Evolutionary conservation across 306 rosid genomes (phyloP).

Genomic region (Cajanus cajan): DNA sequence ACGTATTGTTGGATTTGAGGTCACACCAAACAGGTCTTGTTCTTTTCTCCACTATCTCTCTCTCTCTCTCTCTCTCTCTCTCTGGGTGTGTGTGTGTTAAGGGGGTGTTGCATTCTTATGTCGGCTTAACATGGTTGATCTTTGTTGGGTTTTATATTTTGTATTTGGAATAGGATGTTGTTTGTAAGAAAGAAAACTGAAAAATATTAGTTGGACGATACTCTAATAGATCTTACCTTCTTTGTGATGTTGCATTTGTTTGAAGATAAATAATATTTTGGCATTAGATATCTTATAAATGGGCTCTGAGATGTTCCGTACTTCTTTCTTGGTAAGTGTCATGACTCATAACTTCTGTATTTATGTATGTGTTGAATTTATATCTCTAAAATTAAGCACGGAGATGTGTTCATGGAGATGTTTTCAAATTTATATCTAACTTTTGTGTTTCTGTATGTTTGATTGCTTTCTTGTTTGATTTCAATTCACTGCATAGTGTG

Average conservation of each 20-base stretch:
- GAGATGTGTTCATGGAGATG: no score
- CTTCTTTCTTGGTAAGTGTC: not conserved
- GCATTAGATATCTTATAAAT: conserved; percentile 1
- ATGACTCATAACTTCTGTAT: not conserved
- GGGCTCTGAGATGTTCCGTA: conserved; percentile 12
- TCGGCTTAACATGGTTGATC: not conserved
- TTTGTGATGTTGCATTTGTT: not conserved
- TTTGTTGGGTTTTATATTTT: conserved; percentile 7
- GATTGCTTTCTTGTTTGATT: conserved; percentile 19
- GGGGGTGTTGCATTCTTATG: not conserved
- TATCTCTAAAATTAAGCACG: conserved; percentile 13
- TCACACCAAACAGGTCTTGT: conserved; percentile 85
- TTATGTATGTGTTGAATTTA: not conserved
- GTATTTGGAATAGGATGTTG: conserved; percentile 16
- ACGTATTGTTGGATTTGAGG: conserved; percentile 98
- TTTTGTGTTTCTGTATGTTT: not conserved
- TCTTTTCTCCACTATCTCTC: not conserved
- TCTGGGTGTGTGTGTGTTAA: no score
- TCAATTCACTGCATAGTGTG: conserved; percentile 11
- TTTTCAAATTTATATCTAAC: no score
- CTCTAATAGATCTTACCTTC: not conserved
- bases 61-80: not conserved
- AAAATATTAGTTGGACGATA: conserved; percentile 7
- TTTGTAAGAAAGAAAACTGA: not conserved
- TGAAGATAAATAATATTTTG: not conserved